phyloP scores from a whole-genome alignment of 257 asterid species.

The Capsicum pubescens region DNA sequence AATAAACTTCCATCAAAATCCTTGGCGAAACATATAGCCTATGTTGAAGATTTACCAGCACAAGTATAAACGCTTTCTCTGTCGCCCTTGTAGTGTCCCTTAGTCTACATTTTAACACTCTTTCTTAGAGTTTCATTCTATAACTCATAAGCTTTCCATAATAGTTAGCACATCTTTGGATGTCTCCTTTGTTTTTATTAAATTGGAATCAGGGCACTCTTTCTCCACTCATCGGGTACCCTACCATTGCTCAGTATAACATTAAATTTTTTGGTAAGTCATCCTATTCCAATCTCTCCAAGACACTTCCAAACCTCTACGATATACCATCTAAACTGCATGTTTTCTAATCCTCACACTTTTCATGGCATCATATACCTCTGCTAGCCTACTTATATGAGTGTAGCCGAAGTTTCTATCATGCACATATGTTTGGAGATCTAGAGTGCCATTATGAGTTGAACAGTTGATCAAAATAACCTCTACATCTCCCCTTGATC shows the following conservation, averaged over 20 bases:
- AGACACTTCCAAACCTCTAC: neutral
- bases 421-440: neutral
- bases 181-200: constrained; percentile 14
- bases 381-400: neutral
- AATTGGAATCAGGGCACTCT: neutral
- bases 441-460: neutral
- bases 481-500: neutral
- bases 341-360: neutral
- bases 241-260: neutral
- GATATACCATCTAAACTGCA: neutral
- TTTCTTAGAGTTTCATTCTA: neutral
- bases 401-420: neutral
- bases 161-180: neutral
- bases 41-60: neutral
- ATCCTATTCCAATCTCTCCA: neutral
- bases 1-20: neutral
- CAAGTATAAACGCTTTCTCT: neutral
- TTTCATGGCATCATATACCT: constrained; percentile 14
- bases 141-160: neutral
- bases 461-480: neutral
- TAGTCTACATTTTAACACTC: neutral
- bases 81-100: neutral
- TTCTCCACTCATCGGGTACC: neutral
- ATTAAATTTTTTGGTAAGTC: neutral
- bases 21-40: neutral